These are phyloP conservation scores for Phytopythium boreale DNA, from an alignment of 352 stramenopile genomes.

Conservation along the genomic window DNA sequence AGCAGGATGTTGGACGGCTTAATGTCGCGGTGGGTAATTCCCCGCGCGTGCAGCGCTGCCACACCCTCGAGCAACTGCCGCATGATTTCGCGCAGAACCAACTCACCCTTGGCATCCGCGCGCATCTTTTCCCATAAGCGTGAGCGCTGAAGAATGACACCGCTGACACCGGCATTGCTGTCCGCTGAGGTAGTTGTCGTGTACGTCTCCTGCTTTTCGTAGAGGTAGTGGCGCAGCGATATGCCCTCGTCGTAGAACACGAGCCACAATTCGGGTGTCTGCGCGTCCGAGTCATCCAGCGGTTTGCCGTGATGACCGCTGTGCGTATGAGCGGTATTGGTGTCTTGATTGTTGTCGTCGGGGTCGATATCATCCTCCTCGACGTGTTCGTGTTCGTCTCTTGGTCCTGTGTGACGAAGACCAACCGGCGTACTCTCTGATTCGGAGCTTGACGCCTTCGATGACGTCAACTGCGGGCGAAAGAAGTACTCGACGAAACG, in stretches of 20 bases:
- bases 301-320: neutral
- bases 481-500: slow-evolving; percentile 91
- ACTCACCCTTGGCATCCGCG: slow-evolving; percentile 42
- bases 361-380: too few relatives aligned
- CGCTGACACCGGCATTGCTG: slow-evolving; percentile 1
- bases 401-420: neutral
- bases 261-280: slow-evolving; percentile 77
- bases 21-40: slow-evolving; percentile 91
- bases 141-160: slow-evolving; percentile 70
- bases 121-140: slow-evolving; percentile 78
- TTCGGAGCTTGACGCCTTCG: neutral
- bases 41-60: slow-evolving; percentile 82
- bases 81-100: slow-evolving; percentile 89
- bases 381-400: neutral
- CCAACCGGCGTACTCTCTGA: neutral
- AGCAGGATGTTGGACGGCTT: slow-evolving; percentile 84
- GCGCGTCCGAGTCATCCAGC: neutral
- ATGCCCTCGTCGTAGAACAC: slow-evolving; percentile 90
- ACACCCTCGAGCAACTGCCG: slow-evolving; percentile 92
- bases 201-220: slow-evolving; percentile 51
- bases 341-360: neutral
- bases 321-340: neutral
- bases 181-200: slow-evolving; percentile 11
- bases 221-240: slow-evolving; percentile 86
- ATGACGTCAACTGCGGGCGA: slow-evolving; percentile 21